Base-by-base conservation (phyloP, 768 basidiomycete genomes). In the Tulasnella sp. region DNA sequence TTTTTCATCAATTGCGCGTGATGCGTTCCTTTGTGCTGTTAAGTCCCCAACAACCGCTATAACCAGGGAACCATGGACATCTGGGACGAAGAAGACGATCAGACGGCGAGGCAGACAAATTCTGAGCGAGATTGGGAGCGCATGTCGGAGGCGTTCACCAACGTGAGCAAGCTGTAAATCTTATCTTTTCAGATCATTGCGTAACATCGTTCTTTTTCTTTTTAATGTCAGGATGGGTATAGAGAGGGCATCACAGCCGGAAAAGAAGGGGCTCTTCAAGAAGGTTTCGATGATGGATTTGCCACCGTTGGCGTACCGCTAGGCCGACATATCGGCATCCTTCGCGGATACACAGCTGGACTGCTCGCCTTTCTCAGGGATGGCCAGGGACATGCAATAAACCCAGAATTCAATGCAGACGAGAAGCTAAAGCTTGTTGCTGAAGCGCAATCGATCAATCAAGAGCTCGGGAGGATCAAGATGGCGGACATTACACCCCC, bases 231-330 rank as follows among this genome's bases (percentile, higher is more conserved):
- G 95, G 82, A 82, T 17, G 95, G 95, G 1, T 97, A 97, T 68
- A 82, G 95, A n/a, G 94, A 97, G 72, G 95, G 95, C 4, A 95
- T 98, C 66, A 87, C 84, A 0, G 83, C 85, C 3, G 95, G 95
- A 2, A 98, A 97, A 70, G 86, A 94, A 69, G 76, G 79, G 0
- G 84, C 83, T 2, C 76, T 97, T 1, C 95, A 99, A 67, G 75
- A 83, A 63, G 95, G 95, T 0, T 98, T 99, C 67, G 90, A 99
- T 70, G 73, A 77, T 2, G 92, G 89, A 1, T 97, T 90, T 67
- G 82, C 83, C 0, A 70, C 72, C 13, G 74, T 81, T 9, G 89
- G 92, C 1, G 82, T 77, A 2, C 86, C 88, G 0, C 70, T 86
- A 15, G 91, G 93, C 0, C 80, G 84, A 24, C 78, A 87, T 62